A percentile compares a stretch with the other conserved stretches of the same genome.
Evolutionary conservation across 768 basidiomycete genomes (phyloP).

Genomic region (Cystofilobasidium macerans): DNA sequence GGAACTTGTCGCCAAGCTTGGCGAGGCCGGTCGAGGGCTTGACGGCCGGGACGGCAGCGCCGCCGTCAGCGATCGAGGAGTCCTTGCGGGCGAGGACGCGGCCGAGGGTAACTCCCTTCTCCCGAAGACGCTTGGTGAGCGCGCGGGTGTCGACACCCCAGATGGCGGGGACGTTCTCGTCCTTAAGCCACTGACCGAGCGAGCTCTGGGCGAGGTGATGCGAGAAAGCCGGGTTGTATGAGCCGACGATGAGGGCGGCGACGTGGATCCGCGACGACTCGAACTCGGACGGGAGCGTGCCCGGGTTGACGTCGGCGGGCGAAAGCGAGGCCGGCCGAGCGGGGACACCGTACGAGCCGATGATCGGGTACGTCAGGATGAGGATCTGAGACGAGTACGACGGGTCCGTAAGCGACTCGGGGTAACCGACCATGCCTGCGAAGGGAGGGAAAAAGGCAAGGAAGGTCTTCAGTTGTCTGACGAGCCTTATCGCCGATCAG

Average conservation of each 20-base stretch:
- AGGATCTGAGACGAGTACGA: conserved; percentile 98
- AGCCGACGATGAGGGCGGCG: conserved; percentile 78
- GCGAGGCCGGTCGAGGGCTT: conserved; percentile 28
- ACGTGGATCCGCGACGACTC: conserved; percentile 93
- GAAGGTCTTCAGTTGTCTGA: no score
- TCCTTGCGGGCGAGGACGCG: conserved; percentile 60
- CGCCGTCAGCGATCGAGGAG: conserved; percentile 40
- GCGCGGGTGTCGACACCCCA: conserved; percentile 94
- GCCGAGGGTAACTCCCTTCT: conserved; percentile 86
- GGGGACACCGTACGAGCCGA: conserved; percentile 97
- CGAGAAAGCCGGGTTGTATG: conserved; percentile 75
- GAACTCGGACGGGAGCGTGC: conserved; percentile 51
- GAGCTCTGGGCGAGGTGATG: conserved; percentile 87
- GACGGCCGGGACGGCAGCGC: conserved; percentile 9
- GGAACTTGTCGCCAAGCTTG: conserved; percentile 15
- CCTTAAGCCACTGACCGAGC: conserved; percentile 83
- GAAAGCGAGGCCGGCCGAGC: conserved; percentile 44
- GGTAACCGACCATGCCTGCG: conserved; percentile 97
- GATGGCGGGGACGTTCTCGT: conserved; percentile 85
- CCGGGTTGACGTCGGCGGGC: conserved; percentile 49
- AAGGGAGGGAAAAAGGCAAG: neutral
- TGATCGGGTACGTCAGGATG: conserved; percentile 87
- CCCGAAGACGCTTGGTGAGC: conserved; percentile 88
- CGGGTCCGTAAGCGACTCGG: conserved; percentile 93
- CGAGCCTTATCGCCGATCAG: no score